Base-by-base conservation (phyloP, 805 yeast genomes). In the Dipodascopsis uninucleata region DNA sequence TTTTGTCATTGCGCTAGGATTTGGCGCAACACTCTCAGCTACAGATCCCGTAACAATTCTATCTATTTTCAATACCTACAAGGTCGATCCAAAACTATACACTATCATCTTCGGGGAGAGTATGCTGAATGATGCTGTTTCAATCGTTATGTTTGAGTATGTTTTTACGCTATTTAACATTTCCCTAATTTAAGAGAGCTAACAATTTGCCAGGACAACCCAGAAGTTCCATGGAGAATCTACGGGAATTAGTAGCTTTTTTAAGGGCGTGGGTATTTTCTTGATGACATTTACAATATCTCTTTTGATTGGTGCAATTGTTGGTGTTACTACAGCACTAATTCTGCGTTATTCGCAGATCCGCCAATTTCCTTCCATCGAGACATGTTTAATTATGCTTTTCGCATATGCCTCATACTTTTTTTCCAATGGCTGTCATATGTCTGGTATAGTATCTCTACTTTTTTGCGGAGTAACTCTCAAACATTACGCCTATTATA, bases 61-160 rank as follows among this genome's bases (percentile, higher is more conserved):
- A 56, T 88, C 97, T 10, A 93, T 93, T 49, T 93, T 93, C 73
- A 93, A 90, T 62, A 93, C 97, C 10, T 93, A 93, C 69, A 89
- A 90, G 66, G 99, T 93, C 28, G 99, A 93, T 65, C 98, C 98
- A 8, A 93, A 94, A 65, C 72, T 93, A 37, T 93, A 94, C 69
- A 94, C 98, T 21, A 88, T 93, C 52, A 94, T 93, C 52, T 90
- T 93, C 64, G 99, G 99, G 39, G 99, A 93, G 67, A 85, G 96
- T 3, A 71, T 93, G 47, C 71, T 93, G 52, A 93, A 93, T 63
- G 99, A 93, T 70, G 99, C 99, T 28, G 94, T 93, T 49, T 88
- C 97, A 55, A 93, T 93, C 63, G 99, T 93, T 58, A 90, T 93
- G 95, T 93, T 93, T 69, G 98, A 93, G 53, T 47, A 44, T 12